A percentile compares a stretch with the other conserved stretches of the same genome.
Conservation (phyloP, 73 alveolate genomes). For the Tetrahymena malaccensis region DNA sequence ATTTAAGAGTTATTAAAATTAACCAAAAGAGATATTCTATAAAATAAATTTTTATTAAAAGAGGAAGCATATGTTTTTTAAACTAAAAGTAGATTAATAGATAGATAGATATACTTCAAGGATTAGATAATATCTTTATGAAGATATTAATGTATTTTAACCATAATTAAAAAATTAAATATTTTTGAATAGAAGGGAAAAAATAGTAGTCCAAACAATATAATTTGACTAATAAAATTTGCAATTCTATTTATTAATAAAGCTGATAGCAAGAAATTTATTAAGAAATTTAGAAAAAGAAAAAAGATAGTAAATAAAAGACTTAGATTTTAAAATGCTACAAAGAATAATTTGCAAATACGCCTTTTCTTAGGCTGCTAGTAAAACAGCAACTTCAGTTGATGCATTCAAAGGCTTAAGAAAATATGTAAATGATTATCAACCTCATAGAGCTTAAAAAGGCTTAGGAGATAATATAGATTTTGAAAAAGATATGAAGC, state of each 20-base stretch:
- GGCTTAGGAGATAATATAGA: background rate
- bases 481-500: background rate
- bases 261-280: background rate
- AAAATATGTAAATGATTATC: background rate
- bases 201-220: background rate
- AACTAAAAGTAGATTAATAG: background rate
- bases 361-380: background rate
- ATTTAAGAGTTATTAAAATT: no score
- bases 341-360: background rate
- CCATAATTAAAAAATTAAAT: background rate
- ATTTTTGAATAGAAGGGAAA: background rate
- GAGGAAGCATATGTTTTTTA: background rate
- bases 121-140: background rate
- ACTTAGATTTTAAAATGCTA: background rate
- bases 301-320: background rate
- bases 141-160: background rate
- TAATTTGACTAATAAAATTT: background rate
- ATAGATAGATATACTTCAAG: background rate
- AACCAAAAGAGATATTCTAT: background rate
- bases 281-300: background rate
- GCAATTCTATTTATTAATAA: background rate
- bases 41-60: no score
- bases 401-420: background rate
- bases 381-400: background rate
- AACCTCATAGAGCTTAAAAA: background rate